Evolutionary conservation across 768 basidiomycete species (phyloP), one percentile per base, ranked within the genome.

Genomic region (Lactifluus hygrophoroides): DNA sequence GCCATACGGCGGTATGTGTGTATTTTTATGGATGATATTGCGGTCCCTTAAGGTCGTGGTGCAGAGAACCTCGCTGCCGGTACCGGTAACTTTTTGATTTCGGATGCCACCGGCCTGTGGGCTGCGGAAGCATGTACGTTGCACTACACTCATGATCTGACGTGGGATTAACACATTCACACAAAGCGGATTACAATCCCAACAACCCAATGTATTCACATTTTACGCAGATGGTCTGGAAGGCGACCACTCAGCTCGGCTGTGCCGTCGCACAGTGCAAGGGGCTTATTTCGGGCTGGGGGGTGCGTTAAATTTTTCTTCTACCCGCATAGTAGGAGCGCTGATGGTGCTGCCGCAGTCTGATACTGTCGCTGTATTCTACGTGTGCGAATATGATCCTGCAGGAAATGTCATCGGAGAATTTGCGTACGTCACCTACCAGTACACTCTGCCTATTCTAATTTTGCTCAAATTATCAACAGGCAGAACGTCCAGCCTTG

Each of bases 141-240:
- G 19, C 46, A 61, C 53, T 17, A 14, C 42, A 25, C 32, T 28
- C 28, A 37, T 51, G 17, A 35, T 56, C 42, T 19, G 54, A 50
- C 19, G 19, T 13, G 25, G 42, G 38, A 48, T 21, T 57, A n/a
- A 56, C 17, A 28, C 43, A 7, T 13, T 54, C 25, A 5, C 19
- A 48, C n/a, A 21, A 64, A 85, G 83, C 76, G 2, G 62, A 79
- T 38, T 87, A 86, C 66, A 63, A 83, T 64, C 71, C 84, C 35
- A 75, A 65, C 65, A 80, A 80, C 68, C 86, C 86, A 2, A 61
- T 69, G 40, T 65, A 78, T 17, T 85, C 84, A 48, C 87, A 89
- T 68, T 89, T 84, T 66, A 88, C 87, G 9, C 86, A 88, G 68
- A 78, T 86, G 5, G 85, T 89, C 8, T 89, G 87, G 86, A 88